These are phyloP conservation scores for Juglanconis oblonga DNA, from an alignment of 2,329 filamentous ascomycete genomes.

Conservation along the genomic window DNA sequence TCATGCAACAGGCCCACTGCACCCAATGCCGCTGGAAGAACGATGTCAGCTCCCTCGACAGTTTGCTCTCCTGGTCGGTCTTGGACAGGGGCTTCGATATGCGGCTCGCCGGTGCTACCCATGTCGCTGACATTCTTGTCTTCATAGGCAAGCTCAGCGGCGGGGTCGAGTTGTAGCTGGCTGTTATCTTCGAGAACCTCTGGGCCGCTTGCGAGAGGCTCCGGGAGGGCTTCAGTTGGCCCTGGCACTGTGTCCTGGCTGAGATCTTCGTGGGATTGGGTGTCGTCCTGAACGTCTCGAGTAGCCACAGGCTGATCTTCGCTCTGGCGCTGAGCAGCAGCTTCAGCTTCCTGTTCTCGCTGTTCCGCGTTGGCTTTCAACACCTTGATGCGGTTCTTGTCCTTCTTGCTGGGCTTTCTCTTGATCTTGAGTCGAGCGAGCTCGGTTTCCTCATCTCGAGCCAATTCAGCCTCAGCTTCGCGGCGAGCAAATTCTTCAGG, in stretches of 20 bases:
- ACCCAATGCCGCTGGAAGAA: neutral
- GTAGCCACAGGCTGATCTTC: neutral
- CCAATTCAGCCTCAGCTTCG: slow-evolving; percentile 1
- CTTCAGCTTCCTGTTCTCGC: slow-evolving; percentile 11
- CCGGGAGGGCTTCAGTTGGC: neutral
- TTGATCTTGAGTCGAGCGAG: slow-evolving; percentile 10
- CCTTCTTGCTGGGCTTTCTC: slow-evolving; percentile 16
- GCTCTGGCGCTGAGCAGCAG: neutral
- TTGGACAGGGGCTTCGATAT: neutral
- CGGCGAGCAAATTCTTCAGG: neutral
- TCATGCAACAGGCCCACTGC: neutral
- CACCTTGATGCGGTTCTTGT: slow-evolving; percentile 12
- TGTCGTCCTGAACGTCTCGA: neutral
- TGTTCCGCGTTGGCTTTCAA: slow-evolving; percentile 8
- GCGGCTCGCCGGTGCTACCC: neutral
- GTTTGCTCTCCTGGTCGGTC: neutral
- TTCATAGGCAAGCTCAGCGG: neutral
- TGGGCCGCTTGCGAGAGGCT: neutral
- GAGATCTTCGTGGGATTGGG: neutral
- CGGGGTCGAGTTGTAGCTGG: neutral
- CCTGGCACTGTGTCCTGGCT: neutral
- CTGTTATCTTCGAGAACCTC: neutral
- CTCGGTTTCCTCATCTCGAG: slow-evolving; percentile 9
- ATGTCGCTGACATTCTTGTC: neutral
- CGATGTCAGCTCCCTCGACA: neutral